These are phyloP conservation scores for Rhynchospora tenuis DNA, from an alignment of 176 grass and related monocot species.

Conservation along the genomic window DNA sequence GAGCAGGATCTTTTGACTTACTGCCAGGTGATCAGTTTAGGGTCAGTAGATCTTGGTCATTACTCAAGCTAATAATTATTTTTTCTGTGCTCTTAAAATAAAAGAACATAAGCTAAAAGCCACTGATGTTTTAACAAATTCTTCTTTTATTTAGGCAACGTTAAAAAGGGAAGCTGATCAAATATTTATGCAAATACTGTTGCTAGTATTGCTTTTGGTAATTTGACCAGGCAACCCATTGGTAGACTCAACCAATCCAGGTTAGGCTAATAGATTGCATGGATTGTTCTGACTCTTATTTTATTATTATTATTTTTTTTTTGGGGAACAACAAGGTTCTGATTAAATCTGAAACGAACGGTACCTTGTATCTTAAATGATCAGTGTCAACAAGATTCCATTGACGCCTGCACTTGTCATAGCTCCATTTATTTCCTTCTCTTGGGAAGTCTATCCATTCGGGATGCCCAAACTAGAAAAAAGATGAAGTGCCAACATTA, in stretches of 20 bases:
- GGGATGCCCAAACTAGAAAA: constrained; percentile 87
- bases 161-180: not conserved
- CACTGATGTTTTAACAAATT: not conserved
- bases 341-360: not conserved
- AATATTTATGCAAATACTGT: not conserved
- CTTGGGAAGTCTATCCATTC: constrained; percentile 99
- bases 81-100: not conserved
- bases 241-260: not conserved
- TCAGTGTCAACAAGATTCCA: constrained; percentile 89
- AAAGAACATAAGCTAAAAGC: not conserved
- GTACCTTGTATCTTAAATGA: constrained; percentile 94
- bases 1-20: not conserved
- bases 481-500: constrained; percentile 1
- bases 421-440: constrained; percentile 90
- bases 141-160: not conserved
- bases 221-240: not conserved
- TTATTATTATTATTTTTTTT: not conserved
- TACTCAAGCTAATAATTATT: not conserved
- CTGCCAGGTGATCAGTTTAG: not conserved
- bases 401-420: constrained; percentile 96
- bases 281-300: not conserved
- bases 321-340: not conserved
- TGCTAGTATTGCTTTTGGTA: not conserved
- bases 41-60: not conserved
- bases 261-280: not conserved